Conservation (phyloP, 768 basidiomycete genomes). For the Hortiboletus campestris region DNA sequence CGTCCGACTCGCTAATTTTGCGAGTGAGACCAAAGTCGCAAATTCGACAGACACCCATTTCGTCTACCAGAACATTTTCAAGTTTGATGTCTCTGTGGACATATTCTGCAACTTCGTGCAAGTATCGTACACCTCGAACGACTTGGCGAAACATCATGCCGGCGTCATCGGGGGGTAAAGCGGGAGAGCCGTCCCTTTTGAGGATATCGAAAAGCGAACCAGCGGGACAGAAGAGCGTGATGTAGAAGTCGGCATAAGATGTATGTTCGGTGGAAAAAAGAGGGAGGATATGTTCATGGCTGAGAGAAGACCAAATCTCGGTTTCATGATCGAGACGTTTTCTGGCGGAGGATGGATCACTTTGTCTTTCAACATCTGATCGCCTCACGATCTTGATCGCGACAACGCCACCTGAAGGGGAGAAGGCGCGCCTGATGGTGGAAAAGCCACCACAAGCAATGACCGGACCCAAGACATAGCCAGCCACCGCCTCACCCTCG, state of each 20-base stretch:
- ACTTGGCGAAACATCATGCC: conserved; percentile 87
- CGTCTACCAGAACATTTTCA: conserved; percentile 93
- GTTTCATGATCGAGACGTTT: conserved; percentile 70
- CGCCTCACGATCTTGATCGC: conserved; percentile 83
- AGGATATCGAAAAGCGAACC: conserved; percentile 85
- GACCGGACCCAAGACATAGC: conserved; percentile 72
- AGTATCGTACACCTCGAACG: conserved; percentile 75
- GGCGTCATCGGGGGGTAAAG: conserved; percentile 71
- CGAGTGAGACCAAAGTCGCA: conserved; percentile 82
- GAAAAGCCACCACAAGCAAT: conserved; percentile 84
- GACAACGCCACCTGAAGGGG: conserved; percentile 61
- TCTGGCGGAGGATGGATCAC: conserved; percentile 45
- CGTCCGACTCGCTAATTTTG: conserved; percentile 52
- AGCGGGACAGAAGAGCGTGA: conserved; percentile 81
- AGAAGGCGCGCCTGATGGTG: conserved; percentile 67
- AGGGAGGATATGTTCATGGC: conserved; percentile 85
- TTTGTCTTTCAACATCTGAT: conserved; percentile 52
- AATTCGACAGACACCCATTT: conserved; percentile 82
- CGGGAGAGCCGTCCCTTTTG: conserved; percentile 64
- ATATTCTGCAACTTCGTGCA: conserved; percentile 72
- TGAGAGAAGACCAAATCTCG: conserved; percentile 68
- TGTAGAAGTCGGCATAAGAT: conserved; percentile 68
- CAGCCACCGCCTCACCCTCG: conserved; percentile 64
- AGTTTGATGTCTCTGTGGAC: conserved; percentile 96
- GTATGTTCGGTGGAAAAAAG: conserved; percentile 66